Percentiles rank a stretch among this genome's conserved stretches.
These are phyloP conservation scores for Entonaema liquescens DNA, from an alignment of 495 filamentous ascomycete genomes.

Conservation along the genomic window DNA sequence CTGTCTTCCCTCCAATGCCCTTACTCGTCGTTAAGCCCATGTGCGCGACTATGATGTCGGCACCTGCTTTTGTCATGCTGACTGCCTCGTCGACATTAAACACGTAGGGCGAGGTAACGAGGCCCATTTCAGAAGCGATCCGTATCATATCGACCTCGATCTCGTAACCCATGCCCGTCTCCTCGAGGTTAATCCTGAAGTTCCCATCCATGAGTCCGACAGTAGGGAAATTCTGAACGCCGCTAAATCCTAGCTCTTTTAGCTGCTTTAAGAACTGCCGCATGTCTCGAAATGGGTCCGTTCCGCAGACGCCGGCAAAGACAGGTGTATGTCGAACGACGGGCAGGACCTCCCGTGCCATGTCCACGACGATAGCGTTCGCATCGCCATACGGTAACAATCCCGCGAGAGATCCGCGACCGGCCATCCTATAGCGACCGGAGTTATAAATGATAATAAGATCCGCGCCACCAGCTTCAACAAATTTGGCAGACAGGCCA, in stretches of 20 bases:
- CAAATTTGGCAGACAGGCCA: slow-evolving; percentile 74
- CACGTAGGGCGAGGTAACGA: slow-evolving; percentile 75
- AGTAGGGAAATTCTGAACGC: slow-evolving; percentile 78
- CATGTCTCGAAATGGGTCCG: slow-evolving; percentile 70
- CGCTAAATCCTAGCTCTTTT: slow-evolving; percentile 66
- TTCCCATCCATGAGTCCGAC: slow-evolving; percentile 74
- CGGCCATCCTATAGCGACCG: slow-evolving; percentile 78
- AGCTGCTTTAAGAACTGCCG: slow-evolving; percentile 65
- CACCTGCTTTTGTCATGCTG: slow-evolving; percentile 68
- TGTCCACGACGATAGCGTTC: slow-evolving; percentile 72
- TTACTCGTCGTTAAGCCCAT: slow-evolving; percentile 73
- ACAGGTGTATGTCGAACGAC: slow-evolving; percentile 68
- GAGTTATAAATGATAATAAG: slow-evolving; percentile 78
- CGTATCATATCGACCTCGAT: slow-evolving; percentile 71
- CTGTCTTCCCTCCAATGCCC: slow-evolving; percentile 67
- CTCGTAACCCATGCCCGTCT: slow-evolving; percentile 74
- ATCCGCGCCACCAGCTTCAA: slow-evolving; percentile 72
- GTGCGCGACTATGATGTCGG: slow-evolving; percentile 74
- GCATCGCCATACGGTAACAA: slow-evolving; percentile 78
- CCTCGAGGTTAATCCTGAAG: slow-evolving; percentile 72
- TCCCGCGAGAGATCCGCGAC: slow-evolving; percentile 72
- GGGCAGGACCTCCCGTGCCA: slow-evolving; percentile 70
- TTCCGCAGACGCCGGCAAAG: slow-evolving; percentile 72
- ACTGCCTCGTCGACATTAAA: slow-evolving; percentile 67
- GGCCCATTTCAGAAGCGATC: slow-evolving; percentile 61